Conservation (phyloP, 2,329 filamentous ascomycete species). For the Trichoderma koningii region DNA sequence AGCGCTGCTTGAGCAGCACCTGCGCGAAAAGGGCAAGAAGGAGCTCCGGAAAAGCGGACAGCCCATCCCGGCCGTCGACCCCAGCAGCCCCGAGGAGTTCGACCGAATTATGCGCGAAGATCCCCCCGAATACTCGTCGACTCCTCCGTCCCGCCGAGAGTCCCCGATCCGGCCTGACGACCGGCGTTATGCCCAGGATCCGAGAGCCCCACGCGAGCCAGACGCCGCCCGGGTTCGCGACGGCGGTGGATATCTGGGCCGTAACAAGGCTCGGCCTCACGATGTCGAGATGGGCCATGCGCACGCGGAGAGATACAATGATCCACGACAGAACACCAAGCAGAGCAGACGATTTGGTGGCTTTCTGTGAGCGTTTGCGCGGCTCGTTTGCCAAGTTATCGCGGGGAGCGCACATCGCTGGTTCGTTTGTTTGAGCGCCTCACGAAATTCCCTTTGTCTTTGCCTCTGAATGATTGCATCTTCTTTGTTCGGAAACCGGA, state of each 20-base stretch:
- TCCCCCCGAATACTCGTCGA: slow-evolving; percentile 35
- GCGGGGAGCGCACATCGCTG: background rate
- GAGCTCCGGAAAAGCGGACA: slow-evolving; percentile 51
- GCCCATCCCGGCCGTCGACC: slow-evolving; percentile 51
- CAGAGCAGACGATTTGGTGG: slow-evolving; percentile 17
- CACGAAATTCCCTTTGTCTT: slow-evolving; percentile 3
- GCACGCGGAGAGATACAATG: slow-evolving; percentile 18
- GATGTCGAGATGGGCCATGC: slow-evolving; percentile 39
- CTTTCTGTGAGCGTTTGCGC: background rate
- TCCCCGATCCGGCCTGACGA: slow-evolving; percentile 30
- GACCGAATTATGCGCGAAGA: slow-evolving; percentile 45
- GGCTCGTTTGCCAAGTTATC: background rate
- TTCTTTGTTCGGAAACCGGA: slow-evolving; percentile 8
- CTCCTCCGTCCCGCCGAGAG: slow-evolving; percentile 33
- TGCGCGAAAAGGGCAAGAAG: slow-evolving; percentile 68
- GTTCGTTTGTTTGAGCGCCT: slow-evolving; percentile 2
- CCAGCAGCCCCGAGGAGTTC: slow-evolving; percentile 55
- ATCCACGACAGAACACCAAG: slow-evolving; percentile 9
- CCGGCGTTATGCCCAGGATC: slow-evolving; percentile 6
- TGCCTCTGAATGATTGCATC: background rate
- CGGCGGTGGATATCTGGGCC: slow-evolving; percentile 34
- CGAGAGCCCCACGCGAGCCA: slow-evolving; percentile 33
- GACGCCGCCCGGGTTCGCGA: slow-evolving; percentile 36
- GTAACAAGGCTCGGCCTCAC: slow-evolving; percentile 35
- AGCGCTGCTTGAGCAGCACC: slow-evolving; percentile 65